Conservation (phyloP, 768 basidiomycete genomes). For the Kwoniella bestiolae region DNA sequence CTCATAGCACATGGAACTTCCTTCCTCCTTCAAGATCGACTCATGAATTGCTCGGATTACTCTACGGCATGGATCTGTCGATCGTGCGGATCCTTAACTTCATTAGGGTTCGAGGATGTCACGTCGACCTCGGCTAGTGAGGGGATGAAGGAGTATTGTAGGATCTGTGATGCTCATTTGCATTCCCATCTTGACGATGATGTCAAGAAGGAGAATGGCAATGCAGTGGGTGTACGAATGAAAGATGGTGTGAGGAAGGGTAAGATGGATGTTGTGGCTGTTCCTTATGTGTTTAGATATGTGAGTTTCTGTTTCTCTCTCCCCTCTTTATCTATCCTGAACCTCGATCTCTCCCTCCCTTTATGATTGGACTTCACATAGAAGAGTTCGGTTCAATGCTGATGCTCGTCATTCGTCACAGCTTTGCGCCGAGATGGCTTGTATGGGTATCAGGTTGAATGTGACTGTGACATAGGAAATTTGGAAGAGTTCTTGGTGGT, state of each 20-base stretch:
- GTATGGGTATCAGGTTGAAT: slow-evolving; percentile 94
- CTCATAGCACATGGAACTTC: slow-evolving; percentile 98
- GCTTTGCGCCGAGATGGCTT: slow-evolving; percentile 78
- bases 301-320: slow-evolving; percentile 24
- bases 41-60: slow-evolving; percentile 99
- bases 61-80: slow-evolving; percentile 99
- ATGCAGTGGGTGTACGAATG: slow-evolving; percentile 58
- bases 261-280: slow-evolving; percentile 88
- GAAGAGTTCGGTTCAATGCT: neutral
- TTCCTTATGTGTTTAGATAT: slow-evolving; percentile 68
- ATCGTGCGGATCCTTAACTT: slow-evolving; percentile 91
- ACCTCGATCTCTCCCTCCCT: neutral
- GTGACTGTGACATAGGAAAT: slow-evolving; percentile 67
- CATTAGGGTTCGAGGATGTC: slow-evolving; percentile 93
- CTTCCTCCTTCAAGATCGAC: slow-evolving; percentile 93
- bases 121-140: slow-evolving; percentile 57
- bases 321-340: too few species aligned
- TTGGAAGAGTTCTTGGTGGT: neutral
- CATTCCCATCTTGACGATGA: slow-evolving; percentile 47
- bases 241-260: slow-evolving; percentile 49
- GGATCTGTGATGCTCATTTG: slow-evolving; percentile 70
- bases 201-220: slow-evolving; percentile 66
- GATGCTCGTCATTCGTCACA: slow-evolving; percentile 17
- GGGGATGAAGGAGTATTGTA: slow-evolving; percentile 77
- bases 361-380: neutral